phyloP scores from a whole-genome alignment of 2,329 filamentous ascomycete genomes.

The Arthrobotrys conoides region DNA sequence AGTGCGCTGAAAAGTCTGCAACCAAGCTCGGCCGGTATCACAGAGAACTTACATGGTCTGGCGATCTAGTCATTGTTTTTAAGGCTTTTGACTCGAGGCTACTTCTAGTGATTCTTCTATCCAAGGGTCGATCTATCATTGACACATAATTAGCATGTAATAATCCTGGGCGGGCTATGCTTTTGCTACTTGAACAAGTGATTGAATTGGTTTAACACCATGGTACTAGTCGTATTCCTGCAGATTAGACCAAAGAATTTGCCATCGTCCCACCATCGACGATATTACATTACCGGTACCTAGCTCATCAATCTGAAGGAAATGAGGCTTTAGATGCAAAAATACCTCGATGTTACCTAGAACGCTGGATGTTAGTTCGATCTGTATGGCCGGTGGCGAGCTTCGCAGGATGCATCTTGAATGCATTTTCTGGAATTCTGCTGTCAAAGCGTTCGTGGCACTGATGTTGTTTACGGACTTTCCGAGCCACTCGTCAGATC shows the following conservation, averaged over 20 bases:
- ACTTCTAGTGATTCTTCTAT: too few species aligned
- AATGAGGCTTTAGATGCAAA: constrained; percentile 35
- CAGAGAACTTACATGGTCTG: too few species aligned
- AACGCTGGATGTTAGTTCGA: constrained; percentile 20
- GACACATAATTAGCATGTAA: too few species aligned
- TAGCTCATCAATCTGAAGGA: not conserved
- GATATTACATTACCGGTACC: not conserved
- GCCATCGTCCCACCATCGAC: constrained; percentile 4
- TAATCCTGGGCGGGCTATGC: too few species aligned
- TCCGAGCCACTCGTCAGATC: constrained; percentile 21
- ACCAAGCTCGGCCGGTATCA: too few species aligned
- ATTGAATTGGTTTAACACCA: not conserved
- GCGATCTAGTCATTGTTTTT: too few species aligned
- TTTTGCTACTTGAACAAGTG: too few species aligned
- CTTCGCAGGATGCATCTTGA: constrained; percentile 24
- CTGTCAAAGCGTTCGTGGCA: constrained; percentile 48
- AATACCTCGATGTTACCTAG: constrained; percentile 9
- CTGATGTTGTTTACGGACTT: not conserved
- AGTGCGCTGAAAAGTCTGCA: too few species aligned
- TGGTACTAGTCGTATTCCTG: not conserved
- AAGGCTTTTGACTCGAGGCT: too few species aligned
- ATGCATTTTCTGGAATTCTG: constrained; percentile 17
- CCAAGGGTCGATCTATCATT: too few species aligned
- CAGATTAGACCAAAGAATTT: constrained; percentile 9
- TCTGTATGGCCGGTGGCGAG: constrained; percentile 3